Evolutionary conservation across 495 filamentous ascomycete genomes (phyloP), one percentile per base, ranked within the genome.

Genomic region (Xylaria longipes): DNA sequence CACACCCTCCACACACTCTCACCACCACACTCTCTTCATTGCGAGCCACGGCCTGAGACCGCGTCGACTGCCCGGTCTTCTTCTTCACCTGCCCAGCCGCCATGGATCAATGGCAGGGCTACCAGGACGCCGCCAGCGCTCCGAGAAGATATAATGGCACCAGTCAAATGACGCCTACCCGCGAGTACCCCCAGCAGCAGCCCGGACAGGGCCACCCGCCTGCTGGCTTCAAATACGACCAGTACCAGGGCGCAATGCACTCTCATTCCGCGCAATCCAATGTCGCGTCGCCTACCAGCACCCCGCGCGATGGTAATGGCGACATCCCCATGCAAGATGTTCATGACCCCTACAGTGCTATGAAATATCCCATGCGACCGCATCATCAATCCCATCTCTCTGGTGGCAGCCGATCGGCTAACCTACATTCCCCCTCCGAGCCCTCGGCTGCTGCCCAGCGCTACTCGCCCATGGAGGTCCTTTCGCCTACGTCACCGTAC

Each of bases 261-360:
- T 83, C 89, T 71, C 88, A 87, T 68, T 83, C 86, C 17, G 74
- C 86, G 45, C 82, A 87, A 43, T 84, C 88, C 48, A 84, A 90
- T 79, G 85, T 87, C 48, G 86, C 88, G 41, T 93, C 92, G 70
- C 91, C 92, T 35, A 81, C 87, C 66, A 85, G 87, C 65, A 89
- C 88, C 75, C 88, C 91, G 79, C 91, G 91, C 82, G 90, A 92
- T 84, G 89, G 85, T 56, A 95, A 94, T 80, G 88, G 89, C 70
- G 94, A 98, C 84, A 90, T 96, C 70, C 86, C 91, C 54, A 98
- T 98, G 94, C 93, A 96, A 79, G 95, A 97, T 78, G 93, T 92
- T 46, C 82, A 84, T 69, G 94, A 97, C 79, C 89, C 91, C 50
- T 97, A 94, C 84, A 91, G 91, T 80, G 86, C 88, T 77, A 87